Conservation (phyloP, 1,284 basidiomycete species). For the Puccinia novopanici region DNA sequence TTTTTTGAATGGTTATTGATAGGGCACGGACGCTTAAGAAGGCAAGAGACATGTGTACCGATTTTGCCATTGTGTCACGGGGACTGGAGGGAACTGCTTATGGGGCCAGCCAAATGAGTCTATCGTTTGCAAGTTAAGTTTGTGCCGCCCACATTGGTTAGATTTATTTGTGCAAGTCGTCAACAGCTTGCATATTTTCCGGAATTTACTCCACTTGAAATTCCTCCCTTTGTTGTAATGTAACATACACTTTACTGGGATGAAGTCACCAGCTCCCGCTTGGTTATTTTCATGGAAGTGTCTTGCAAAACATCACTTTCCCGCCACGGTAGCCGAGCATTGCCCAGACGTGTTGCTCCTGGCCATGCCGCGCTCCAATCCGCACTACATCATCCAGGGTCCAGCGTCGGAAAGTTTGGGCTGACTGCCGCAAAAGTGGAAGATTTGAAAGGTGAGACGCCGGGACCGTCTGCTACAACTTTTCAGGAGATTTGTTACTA, state of each 20-base stretch:
- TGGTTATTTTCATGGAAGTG: too few relatives aligned
- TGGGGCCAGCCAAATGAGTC: conserved; percentile 41
- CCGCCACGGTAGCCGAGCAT: too few relatives aligned
- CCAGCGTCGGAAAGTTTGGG: not conserved
- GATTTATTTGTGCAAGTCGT: not conserved
- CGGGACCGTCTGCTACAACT: too few relatives aligned
- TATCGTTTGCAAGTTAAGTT: conserved; percentile 37
- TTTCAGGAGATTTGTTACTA: too few relatives aligned
- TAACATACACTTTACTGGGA: not conserved
- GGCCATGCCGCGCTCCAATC: not conserved
- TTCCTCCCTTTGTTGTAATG: not conserved
- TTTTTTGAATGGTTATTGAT: not conserved
- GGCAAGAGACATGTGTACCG: conserved; percentile 37
- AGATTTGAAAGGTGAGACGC: too few relatives aligned
- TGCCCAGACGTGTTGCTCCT: too few relatives aligned
- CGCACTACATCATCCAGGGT: not conserved
- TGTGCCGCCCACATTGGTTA: not conserved
- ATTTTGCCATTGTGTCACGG: conserved; percentile 42
- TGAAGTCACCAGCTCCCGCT: too few relatives aligned
- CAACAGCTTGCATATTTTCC: not conserved
- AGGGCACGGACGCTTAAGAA: conserved; percentile 48
- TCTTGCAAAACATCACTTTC: too few relatives aligned
- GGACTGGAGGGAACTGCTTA: conserved; percentile 44
- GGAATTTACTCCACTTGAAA: not conserved
- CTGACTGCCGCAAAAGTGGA: too few relatives aligned